Evolutionary conservation across 1,284 basidiomycete genomes (phyloP).

Genomic region (Butyriboletus appendiculatus): DNA sequence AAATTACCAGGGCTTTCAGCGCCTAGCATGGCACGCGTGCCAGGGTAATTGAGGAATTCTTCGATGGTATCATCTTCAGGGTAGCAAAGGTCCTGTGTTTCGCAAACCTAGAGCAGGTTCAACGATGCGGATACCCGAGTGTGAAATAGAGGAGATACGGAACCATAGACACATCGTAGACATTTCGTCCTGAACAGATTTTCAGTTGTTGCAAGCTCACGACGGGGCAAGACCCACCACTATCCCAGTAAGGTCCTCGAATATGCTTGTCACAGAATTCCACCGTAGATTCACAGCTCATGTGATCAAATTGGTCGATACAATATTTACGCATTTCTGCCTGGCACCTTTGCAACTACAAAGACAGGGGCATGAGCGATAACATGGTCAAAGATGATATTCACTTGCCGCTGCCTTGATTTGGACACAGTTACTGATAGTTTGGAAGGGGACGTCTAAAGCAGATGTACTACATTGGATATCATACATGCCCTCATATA

Average conservation of each 20-base stretch:
- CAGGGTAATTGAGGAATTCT: constrained; percentile 56
- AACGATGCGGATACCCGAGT: background rate
- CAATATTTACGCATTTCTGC: constrained; percentile 47
- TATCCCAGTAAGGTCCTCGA: constrained; percentile 52
- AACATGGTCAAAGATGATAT: background rate
- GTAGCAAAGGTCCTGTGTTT: constrained; percentile 57
- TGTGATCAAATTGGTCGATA: constrained; percentile 58
- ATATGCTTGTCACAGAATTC: constrained; percentile 62
- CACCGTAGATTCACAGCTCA: constrained; percentile 60
- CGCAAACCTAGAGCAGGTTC: constrained; percentile 43
- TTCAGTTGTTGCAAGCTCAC: background rate
- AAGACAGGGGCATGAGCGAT: background rate
- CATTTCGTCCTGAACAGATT: constrained; percentile 49
- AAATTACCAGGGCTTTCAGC: constrained; percentile 57
- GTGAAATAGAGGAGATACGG: constrained; percentile 10
- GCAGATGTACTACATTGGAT: constrained; percentile 61
- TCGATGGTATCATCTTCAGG: constrained; percentile 51
- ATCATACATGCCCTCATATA: constrained; percentile 63
- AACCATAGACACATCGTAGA: constrained; percentile 75
- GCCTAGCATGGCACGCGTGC: constrained; percentile 58
- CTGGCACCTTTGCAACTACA: constrained; percentile 57
- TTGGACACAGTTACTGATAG: constrained; percentile 55
- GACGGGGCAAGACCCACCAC: constrained; percentile 40
- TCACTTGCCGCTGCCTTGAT: constrained; percentile 58
- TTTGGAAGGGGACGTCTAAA: constrained; percentile 57